Percentiles rank a stretch among this genome's conserved stretches.
These are phyloP conservation scores for Daldinia sp. DNA, from an alignment of 2,329 filamentous ascomycete genomes.

Conservation along the genomic window DNA sequence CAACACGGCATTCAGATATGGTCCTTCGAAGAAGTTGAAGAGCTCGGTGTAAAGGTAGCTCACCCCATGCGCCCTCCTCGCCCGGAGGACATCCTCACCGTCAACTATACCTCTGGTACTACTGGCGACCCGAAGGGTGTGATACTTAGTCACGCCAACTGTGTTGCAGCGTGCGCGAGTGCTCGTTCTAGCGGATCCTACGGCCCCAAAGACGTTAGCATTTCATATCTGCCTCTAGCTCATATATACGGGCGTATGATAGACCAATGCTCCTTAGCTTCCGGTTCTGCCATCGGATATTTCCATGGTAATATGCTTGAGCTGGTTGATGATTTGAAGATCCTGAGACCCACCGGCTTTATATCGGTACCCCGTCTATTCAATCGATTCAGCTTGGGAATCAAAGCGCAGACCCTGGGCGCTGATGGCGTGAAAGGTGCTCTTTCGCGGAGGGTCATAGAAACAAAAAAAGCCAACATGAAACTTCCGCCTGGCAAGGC, in stretches of 20 bases:
- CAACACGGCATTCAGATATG: slow-evolving; percentile 80
- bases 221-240: slow-evolving; percentile 91
- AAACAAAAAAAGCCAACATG: slow-evolving; percentile 81
- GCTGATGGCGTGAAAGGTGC: slow-evolving; percentile 81
- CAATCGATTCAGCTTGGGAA: slow-evolving; percentile 86
- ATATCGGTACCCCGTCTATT: slow-evolving; percentile 90
- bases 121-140: slow-evolving; percentile 86
- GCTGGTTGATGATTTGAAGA: slow-evolving; percentile 89
- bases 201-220: slow-evolving; percentile 65
- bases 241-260: slow-evolving; percentile 91
- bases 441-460: slow-evolving; percentile 80
- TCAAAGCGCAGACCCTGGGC: slow-evolving; percentile 81
- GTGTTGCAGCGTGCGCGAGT: slow-evolving; percentile 74
- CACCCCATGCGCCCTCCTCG: slow-evolving; percentile 75
- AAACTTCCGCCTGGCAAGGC: slow-evolving; percentile 75
- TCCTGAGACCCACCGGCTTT: slow-evolving; percentile 82
- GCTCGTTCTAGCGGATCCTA: slow-evolving; percentile 65
- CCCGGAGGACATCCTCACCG: slow-evolving; percentile 82
- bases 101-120: slow-evolving; percentile 90
- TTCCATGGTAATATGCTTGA: slow-evolving; percentile 91
- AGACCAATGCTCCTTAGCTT: slow-evolving; percentile 77
- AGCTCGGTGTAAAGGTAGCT: slow-evolving; percentile 75
- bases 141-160: slow-evolving; percentile 81
- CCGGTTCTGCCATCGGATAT: slow-evolving; percentile 82
- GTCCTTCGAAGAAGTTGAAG: slow-evolving; percentile 82